Evolutionary conservation across 163 green algal genomes (phyloP), one percentile per base, ranked within the genome.

Genomic region (Prototheca cutis): DNA sequence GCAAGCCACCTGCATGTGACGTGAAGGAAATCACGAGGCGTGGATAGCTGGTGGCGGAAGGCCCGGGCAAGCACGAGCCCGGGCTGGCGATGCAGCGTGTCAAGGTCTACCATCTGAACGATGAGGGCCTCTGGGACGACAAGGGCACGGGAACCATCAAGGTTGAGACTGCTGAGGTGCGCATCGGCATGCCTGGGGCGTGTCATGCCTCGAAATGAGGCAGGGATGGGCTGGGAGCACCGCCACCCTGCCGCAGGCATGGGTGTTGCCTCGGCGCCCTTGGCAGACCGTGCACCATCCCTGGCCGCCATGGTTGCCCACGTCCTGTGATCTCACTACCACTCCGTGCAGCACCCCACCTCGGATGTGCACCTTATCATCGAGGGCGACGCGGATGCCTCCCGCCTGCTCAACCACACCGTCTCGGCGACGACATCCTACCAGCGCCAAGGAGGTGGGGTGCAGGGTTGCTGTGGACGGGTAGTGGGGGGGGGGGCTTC

Each of bases 91-190:
- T 51, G 42, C 42, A 51, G 62, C 72, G 90, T 3, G 91, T 96
- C 2, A 96, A 97, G 66, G 77, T 98, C 1, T 98, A 97, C 63
- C 80, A 78, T 18, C 68, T 98, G 1, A 93, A 88, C 48, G 63
- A 84, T 13, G 76, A 89, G 15, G 89, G 89, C 2, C 66, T 83
- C 40, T 98, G 92, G 92, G 87, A 95, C 62, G 92, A 98, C 70
- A 91, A 87, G 45, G 92, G 92, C 19, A 96, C 89, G 7, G 92
- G 92, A 7, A 70, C 88, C 39, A 85, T 95, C 0, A 84, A 74
- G 4, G 71, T 98, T 18, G 84, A 95, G 65, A 88, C 85, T 40
- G 71, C 94, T 59, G 82, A 95, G 84, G 87, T 95, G 63, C 34
- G 70, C n/a, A n/a, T n/a, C n/a, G n/a, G n/a, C 31, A 24, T 58